A percentile compares a stretch with the other conserved stretches of the same genome.
These are phyloP conservation scores for Trichoderma sp. DNA, from an alignment of 2,329 filamentous ascomycete genomes.

Conservation along the genomic window DNA sequence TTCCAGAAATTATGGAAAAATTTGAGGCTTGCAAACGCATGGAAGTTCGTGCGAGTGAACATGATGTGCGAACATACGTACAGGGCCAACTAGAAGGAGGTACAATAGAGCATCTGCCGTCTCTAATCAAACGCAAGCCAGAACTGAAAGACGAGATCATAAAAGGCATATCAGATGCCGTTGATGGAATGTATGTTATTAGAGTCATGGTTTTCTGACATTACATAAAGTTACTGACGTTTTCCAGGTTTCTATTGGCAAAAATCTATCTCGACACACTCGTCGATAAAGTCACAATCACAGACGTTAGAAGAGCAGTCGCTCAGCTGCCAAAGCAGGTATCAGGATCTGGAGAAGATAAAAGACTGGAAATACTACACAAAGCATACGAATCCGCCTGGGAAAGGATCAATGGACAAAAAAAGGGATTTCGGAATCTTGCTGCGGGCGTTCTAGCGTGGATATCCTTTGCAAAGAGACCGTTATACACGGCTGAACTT, in stretches of 20 bases:
- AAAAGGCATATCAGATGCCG: neutral
- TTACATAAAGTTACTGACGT: too few species aligned
- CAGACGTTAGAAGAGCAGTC: neutral
- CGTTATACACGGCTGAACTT: constrained; percentile 37
- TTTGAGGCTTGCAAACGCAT: neutral
- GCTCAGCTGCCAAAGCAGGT: neutral
- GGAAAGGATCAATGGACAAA: neutral
- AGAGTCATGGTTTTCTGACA: too few species aligned
- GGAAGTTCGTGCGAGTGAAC: neutral
- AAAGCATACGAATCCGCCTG: neutral
- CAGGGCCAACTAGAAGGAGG: neutral
- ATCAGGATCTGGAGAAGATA: neutral
- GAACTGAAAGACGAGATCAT: neutral
- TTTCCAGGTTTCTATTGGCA: neutral
- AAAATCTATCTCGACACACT: neutral
- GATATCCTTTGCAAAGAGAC: constrained; percentile 40
- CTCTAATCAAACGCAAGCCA: neutral
- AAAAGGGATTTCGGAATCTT: neutral
- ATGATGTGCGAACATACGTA: neutral
- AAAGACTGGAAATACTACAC: neutral
- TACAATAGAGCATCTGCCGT: neutral
- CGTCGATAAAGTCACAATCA: neutral
- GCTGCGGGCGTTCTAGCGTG: constrained; percentile 34
- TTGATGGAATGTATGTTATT: neutral
- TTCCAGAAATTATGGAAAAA: neutral